Evolutionary conservation across 2,329 filamentous ascomycete genomes (phyloP), one percentile per base, ranked within the genome.

Genomic region (Allantophomopsis lycopodina): DNA sequence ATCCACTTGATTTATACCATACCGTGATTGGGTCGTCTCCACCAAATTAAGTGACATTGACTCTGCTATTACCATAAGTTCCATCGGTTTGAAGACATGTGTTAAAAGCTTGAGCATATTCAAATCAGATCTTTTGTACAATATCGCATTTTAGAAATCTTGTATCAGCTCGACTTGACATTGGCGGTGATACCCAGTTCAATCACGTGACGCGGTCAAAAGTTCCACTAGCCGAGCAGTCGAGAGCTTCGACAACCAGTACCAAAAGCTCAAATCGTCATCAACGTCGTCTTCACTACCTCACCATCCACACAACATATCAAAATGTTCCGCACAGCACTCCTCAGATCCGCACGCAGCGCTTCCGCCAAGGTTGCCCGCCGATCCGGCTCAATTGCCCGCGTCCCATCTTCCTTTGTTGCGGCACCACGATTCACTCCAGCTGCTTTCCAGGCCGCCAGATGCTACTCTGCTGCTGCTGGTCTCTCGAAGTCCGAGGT

Each of bases 291-390:
- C 39, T 38, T 38, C 39, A 44, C 36, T 36, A 32, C 36, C 39
- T 41, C 30, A 40, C 44, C 44, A 34, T 30, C 39, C 42, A 32
- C 42, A 48, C 42, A 40, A 23, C 42, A 47, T 48, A 47, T 53
- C 66, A 77, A 55, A 49, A 96, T 96, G 89, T 87, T 95, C 73
- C 84, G 89, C 68, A 78, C 83, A 63, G 79, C 83, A 59, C 65
- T 91, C 62, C 70, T 89, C 68, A 83, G 83, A 66, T 81, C 83
- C 57, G 76, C 82, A 61, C 70, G 76, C 58, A 53, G 56, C 45
- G 52, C 56, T 45, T 63, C 59, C 53, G 64, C 65, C 47, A 65
- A 68, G 54, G 59, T 62, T 48, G 63, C 69, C 58, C 64, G 68
- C 59, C 61, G 60, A 54, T 58, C 62, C 50, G 60, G 62, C 60